A percentile compares a stretch with the other conserved stretches of the same genome.
Evolutionary conservation across 306 rosid genomes (phyloP).

Genomic region (Hippophae rhamnoides): DNA sequence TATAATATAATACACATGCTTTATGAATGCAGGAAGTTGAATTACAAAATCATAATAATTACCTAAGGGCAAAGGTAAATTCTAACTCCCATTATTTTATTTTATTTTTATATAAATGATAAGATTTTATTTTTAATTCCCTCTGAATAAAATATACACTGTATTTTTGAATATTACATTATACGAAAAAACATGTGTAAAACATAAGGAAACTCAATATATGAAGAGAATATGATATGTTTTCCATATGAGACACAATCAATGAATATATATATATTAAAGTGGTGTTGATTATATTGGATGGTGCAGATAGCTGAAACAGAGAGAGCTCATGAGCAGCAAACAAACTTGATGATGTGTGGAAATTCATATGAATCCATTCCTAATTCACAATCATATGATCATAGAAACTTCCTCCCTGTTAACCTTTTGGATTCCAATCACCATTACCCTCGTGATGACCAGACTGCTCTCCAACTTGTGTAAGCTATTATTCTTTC

Average conservation of each 20-base stretch:
- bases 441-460: slow-evolving; percentile 50
- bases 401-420: slow-evolving; percentile 52
- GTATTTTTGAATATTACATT: no score
- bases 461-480: slow-evolving; percentile 70
- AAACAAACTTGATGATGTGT: slow-evolving; percentile 37
- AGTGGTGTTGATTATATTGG: not conserved
- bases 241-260: no score
- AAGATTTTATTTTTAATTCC: no score
- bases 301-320: slow-evolving; percentile 61
- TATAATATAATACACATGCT: not conserved
- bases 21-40: slow-evolving; percentile 63
- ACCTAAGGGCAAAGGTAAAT: slow-evolving; percentile 69
- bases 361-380: slow-evolving; percentile 38
- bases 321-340: slow-evolving; percentile 56
- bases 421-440: slow-evolving; percentile 41
- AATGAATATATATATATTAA: not conserved
- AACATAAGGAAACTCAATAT: no score
- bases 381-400: slow-evolving; percentile 40
- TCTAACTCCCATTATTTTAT: no score
- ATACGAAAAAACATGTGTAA: no score
- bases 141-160: no score
- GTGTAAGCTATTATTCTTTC: slow-evolving; percentile 38
- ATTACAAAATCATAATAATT: slow-evolving; percentile 75
- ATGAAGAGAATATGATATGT: no score
- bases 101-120: no score